These are phyloP conservation scores for Entamoeba moshkovskii DNA, from an alignment of 208 protist species.

Conservation along the genomic window DNA sequence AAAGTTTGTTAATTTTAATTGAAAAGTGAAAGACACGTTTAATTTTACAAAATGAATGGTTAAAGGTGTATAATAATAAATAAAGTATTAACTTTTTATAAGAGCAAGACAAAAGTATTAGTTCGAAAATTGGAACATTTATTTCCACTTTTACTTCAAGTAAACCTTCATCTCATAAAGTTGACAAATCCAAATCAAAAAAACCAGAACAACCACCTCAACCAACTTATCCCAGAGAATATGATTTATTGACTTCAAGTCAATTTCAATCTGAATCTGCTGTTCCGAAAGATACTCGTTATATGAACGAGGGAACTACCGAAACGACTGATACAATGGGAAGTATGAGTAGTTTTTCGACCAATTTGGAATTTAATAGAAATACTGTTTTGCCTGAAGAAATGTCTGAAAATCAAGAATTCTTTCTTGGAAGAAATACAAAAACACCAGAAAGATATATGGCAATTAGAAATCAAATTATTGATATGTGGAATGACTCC, in stretches of 20 bases:
- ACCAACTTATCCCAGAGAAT: background rate
- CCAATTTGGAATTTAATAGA: background rate
- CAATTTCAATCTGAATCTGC: background rate
- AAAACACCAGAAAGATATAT: background rate
- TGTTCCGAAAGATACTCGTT: background rate
- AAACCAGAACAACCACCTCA: background rate
- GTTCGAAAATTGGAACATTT: background rate
- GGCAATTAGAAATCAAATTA: background rate
- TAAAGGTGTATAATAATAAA: background rate
- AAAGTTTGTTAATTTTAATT: background rate
- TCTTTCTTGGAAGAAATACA: background rate
- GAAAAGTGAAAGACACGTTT: background rate
- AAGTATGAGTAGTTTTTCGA: background rate
- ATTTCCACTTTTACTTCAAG: background rate
- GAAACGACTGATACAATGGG: background rate
- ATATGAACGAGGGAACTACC: background rate
- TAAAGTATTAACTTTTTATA: background rate
- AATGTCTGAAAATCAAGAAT: background rate
- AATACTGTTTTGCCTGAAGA: background rate
- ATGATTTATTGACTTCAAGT: background rate
- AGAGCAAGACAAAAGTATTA: background rate
- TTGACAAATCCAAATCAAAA: background rate
- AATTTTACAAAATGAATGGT: background rate
- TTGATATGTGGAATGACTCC: background rate
- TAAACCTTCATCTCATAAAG: background rate